Evolutionary conservation across 306 rosid species (phyloP), one percentile per base, ranked within the genome.

Genomic region (Quercus glauca): DNA sequence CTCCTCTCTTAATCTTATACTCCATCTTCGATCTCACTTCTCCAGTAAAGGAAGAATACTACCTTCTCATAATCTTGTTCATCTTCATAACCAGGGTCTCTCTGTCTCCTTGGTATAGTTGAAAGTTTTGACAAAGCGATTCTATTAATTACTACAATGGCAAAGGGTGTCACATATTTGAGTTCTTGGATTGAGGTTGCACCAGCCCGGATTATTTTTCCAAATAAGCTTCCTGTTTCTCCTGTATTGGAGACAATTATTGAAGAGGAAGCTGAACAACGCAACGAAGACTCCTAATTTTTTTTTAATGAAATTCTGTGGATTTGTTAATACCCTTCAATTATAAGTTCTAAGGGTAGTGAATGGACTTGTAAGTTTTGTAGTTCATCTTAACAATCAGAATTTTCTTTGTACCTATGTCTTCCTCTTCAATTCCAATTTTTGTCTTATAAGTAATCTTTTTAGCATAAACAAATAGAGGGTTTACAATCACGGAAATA

Each of bases 181-280:
- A 83, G 72, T 53, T 85, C 43, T 3, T 86, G 82, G 90, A 26
- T 80, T 59, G 94, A 90, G 84, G 87, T 75, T 51, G 90, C 80
- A n/a, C 97, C 97, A 11, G 73, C 87, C 33, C 73, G 75, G 45
- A 20, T 92, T 71, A 86, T 88, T 75, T 71, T 71, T 8, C 80
- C 61, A 28, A 64, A 14, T 9, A 90, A 78, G 80, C 77, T 79
- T 57, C 87, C 87, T 20, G 73, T 60, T 67, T 68, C 83, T 69
- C 91, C 94, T 41, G n/a, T 45, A 1, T 73, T 90, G 65, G 97
- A 87, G 81, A 85, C 97, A 64, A 92, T 90, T 60, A 26, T 51
- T 0, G 94, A 92, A 82, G 97, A 90, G 57, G 89, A 85, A 58
- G 73, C 20, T 10, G 82, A 76, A 28, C 76, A 81, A 55, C 8